A percentile compares a stretch with the other conserved stretches of the same genome.
phyloP scores from a whole-genome alignment of 2,329 filamentous ascomycete species.

The Cercospora beticola region DNA sequence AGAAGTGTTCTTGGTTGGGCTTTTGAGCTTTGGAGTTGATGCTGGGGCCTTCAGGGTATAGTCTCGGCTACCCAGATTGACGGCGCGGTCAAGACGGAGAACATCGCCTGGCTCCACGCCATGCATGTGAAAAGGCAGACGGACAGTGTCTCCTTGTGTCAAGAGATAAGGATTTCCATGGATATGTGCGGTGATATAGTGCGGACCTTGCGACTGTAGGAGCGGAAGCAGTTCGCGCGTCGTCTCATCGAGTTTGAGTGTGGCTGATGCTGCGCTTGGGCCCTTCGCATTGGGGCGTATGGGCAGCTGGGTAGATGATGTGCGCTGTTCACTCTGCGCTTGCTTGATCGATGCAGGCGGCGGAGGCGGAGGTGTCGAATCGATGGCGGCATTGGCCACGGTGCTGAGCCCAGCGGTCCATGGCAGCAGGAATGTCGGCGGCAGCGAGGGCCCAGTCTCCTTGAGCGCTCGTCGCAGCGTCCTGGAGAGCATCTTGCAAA shows the following conservation, averaged over 20 bases:
- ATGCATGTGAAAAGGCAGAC: conserved; percentile 53
- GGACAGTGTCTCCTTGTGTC: conserved; percentile 55
- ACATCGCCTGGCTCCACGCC: conserved; percentile 70
- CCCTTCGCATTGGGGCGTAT: background rate
- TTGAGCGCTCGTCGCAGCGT: conserved; percentile 63
- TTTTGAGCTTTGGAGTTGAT: conserved; percentile 45
- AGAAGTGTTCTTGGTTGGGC: conserved; percentile 27
- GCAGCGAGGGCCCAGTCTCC: conserved; percentile 57
- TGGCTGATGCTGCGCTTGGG: conserved; percentile 5
- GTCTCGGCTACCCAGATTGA: conserved; percentile 78
- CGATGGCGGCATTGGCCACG: conserved; percentile 21
- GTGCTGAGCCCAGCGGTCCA: conserved; percentile 48
- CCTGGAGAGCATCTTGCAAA: conserved; percentile 45
- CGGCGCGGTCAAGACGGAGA: conserved; percentile 82
- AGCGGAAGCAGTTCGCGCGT: conserved; percentile 66
- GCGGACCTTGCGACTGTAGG: conserved; percentile 68
- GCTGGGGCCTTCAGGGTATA: conserved; percentile 77
- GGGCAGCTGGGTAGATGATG: background rate
- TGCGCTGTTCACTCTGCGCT: background rate
- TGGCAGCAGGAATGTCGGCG: conserved; percentile 55
- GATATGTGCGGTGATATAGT: conserved; percentile 79
- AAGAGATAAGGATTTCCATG: conserved; percentile 78
- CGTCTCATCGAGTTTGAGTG: conserved; percentile 52
- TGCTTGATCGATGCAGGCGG: background rate
- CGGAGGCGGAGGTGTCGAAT: conserved; percentile 3